These are phyloP conservation scores for Pseudohalonectria lignicola DNA, from an alignment of 2,329 filamentous ascomycete genomes.

Conservation along the genomic window DNA sequence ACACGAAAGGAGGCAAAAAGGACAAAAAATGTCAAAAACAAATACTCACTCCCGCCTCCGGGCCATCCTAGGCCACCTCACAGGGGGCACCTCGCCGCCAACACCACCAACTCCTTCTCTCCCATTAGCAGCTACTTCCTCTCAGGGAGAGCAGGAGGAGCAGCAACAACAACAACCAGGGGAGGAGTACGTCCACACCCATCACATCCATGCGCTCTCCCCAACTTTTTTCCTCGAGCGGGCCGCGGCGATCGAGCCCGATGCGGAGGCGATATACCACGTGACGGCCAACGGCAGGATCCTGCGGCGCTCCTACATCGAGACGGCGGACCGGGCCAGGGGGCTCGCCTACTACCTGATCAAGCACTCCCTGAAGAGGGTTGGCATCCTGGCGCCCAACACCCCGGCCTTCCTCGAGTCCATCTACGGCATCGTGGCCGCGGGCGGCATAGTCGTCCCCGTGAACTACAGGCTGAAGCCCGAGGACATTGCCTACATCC, in stretches of 20 bases:
- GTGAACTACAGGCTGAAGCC: constrained; percentile 57
- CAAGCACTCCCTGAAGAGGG: constrained; percentile 60
- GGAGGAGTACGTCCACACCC: constrained; percentile 27
- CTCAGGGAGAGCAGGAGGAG: too few relatives aligned
- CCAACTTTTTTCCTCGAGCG: constrained; percentile 76
- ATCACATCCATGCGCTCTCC: constrained; percentile 67
- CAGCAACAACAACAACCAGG: constrained; percentile 1
- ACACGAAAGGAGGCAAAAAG: too few relatives aligned
- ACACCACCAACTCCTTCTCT: too few relatives aligned
- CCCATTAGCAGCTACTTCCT: too few relatives aligned
- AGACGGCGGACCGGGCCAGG: constrained; percentile 75
- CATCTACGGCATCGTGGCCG: constrained; percentile 74
- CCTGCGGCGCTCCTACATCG: constrained; percentile 66
- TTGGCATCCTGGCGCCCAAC: constrained; percentile 83
- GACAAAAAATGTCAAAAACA: too few relatives aligned
- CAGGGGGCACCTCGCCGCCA: constrained; percentile 16
- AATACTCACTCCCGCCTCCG: constrained; percentile 50
- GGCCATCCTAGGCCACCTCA: constrained; percentile 41
- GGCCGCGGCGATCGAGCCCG: constrained; percentile 77
- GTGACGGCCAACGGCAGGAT: constrained; percentile 65
- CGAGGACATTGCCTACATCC: constrained; percentile 84
- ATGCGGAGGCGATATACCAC: constrained; percentile 78
- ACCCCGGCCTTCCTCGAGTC: constrained; percentile 90
- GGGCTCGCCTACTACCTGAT: constrained; percentile 82
- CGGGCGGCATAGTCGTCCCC: constrained; percentile 62